Evolutionary conservation across 352 stramenopile species (phyloP).

Genomic region (Phytophthora pluvialis): DNA sequence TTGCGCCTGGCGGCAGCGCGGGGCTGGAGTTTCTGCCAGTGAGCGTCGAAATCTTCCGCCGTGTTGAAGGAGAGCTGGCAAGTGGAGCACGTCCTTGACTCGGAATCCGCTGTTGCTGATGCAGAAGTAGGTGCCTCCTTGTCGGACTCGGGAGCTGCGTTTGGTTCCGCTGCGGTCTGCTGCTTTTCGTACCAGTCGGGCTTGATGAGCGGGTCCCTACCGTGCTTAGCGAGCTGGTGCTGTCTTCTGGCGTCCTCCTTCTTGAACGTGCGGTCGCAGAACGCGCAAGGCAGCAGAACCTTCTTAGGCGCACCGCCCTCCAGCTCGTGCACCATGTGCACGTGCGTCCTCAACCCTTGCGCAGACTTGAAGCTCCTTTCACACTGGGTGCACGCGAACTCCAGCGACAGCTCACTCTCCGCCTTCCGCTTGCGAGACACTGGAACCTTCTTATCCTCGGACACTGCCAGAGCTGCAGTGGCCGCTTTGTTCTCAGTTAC

Average conservation of each 20-base stretch:
- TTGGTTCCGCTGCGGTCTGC: constrained; percentile 9
- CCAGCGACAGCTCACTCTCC: constrained; percentile 27
- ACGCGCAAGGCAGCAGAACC: constrained; percentile 41
- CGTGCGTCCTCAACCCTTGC: constrained; percentile 78
- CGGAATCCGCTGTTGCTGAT: neutral
- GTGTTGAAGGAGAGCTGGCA: constrained; percentile 42
- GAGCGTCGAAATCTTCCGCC: constrained; percentile 37
- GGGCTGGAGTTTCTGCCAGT: constrained; percentile 51
- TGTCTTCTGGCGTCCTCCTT: constrained; percentile 79
- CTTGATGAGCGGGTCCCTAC: constrained; percentile 73
- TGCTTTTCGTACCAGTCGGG: constrained; percentile 78
- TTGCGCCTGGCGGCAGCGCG: constrained; percentile 28
- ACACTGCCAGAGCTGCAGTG: neutral
- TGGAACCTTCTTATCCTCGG: neutral
- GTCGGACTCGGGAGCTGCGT: neutral
- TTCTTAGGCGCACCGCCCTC: constrained; percentile 28
- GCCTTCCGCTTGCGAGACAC: constrained; percentile 49
- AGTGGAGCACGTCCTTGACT: constrained; percentile 41
- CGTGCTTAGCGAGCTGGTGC: constrained; percentile 84
- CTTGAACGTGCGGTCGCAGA: constrained; percentile 73
- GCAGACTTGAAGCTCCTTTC: constrained; percentile 71
- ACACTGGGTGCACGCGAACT: constrained; percentile 60
- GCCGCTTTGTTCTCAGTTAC: neutral
- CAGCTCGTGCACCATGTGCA: constrained; percentile 88
- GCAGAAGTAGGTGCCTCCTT: neutral